Conservation (phyloP, 192 early-diverging fungal genomes). For the Coemansia sp. region DNA sequence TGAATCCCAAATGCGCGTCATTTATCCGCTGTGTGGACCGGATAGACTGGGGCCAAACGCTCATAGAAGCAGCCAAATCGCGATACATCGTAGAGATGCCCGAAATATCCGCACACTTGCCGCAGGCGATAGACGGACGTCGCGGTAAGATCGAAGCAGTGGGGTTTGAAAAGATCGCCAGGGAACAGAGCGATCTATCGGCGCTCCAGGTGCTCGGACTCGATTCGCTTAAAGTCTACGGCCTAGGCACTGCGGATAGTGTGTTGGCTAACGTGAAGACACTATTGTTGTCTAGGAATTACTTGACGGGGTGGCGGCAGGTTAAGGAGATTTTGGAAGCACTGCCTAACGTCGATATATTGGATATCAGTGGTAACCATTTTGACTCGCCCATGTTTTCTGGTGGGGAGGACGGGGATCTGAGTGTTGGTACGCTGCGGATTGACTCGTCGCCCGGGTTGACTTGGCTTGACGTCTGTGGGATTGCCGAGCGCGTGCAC, state of each 20-base stretch:
- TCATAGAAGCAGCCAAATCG: slow-evolving; percentile 18
- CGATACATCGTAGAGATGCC: slow-evolving; percentile 24
- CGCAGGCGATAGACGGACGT: slow-evolving; percentile 29
- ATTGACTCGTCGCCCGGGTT: slow-evolving; percentile 21
- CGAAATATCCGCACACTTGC: not conserved
- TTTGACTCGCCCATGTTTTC: slow-evolving; percentile 1
- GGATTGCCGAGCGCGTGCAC: not conserved
- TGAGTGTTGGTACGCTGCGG: slow-evolving; percentile 19
- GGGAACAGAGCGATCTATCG: slow-evolving; percentile 17
- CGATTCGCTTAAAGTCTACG: slow-evolving; percentile 17
- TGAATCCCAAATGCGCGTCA: slow-evolving; percentile 4
- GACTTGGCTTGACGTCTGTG: slow-evolving; percentile 13
- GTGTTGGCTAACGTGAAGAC: slow-evolving; percentile 9
- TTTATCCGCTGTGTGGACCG: slow-evolving; percentile 38
- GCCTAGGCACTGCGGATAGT: not conserved
- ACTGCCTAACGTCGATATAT: slow-evolving; percentile 2
- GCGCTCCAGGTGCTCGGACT: slow-evolving; percentile 16
- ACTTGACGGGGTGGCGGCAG: slow-evolving; percentile 19
- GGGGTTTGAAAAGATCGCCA: slow-evolving; percentile 30
- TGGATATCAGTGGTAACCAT: slow-evolving; percentile 44
- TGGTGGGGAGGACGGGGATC: not conserved
- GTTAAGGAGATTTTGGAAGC: slow-evolving; percentile 15
- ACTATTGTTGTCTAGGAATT: slow-evolving; percentile 33
- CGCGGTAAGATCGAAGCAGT: slow-evolving; percentile 40
- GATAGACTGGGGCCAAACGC: slow-evolving; percentile 36